Evolutionary conservation across 176 grass and related monocot species (phyloP).

Genomic region (Hyparrhenia diplandra): DNA sequence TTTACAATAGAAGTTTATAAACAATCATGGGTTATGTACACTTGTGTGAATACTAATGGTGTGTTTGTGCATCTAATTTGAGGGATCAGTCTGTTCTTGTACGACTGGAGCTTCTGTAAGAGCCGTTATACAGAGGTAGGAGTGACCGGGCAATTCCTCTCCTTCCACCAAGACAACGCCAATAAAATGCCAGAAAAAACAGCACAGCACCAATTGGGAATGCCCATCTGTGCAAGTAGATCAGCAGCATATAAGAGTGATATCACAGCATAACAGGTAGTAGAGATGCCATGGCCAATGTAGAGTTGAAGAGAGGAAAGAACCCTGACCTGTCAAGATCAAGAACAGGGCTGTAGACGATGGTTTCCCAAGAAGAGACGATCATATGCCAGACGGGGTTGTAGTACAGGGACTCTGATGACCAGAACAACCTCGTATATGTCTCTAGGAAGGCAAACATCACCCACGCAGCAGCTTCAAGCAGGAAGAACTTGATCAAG

Average conservation of each 20-base stretch:
- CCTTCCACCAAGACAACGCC: constrained; percentile 74
- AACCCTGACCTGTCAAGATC: constrained; percentile 70
- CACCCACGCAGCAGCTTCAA: constrained; percentile 78
- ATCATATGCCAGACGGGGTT: constrained; percentile 82
- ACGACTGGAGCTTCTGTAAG: constrained; percentile 37
- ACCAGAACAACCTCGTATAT: constrained; percentile 91
- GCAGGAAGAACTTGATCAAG: constrained; percentile 68
- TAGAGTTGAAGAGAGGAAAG: neutral
- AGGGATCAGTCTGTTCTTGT: constrained; percentile 72
- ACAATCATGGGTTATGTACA: neutral
- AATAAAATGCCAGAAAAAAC: constrained; percentile 44
- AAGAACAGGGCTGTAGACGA: constrained; percentile 86
- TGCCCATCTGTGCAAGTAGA: constrained; percentile 64
- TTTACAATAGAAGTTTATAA: constrained; percentile 6
- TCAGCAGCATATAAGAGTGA: neutral
- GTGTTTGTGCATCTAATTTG: neutral
- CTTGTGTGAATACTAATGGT: neutral
- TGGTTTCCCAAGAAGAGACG: constrained; percentile 73
- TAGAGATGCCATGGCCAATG: neutral
- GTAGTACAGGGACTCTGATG: constrained; percentile 75
- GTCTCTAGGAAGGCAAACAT: constrained; percentile 91
- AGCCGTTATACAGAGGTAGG: constrained; percentile 69
- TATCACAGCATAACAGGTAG: neutral
- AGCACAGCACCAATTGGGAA: constrained; percentile 57
- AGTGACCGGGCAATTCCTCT: constrained; percentile 42